Conservation (phyloP, 1,284 basidiomycete genomes). For the Phellinidium pouzarii region DNA sequence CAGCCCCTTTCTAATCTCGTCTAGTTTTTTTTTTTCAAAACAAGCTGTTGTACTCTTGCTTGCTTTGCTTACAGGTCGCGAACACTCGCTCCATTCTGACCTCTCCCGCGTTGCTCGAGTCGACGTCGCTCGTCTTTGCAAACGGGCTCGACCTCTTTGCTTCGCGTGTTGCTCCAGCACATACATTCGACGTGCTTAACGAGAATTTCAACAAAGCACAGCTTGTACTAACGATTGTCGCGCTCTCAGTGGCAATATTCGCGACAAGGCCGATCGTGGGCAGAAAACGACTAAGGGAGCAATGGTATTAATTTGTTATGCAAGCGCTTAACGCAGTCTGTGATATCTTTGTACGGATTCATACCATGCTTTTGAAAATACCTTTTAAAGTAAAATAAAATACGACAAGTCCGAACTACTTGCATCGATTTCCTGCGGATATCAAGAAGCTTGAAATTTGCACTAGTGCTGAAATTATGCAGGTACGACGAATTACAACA, state of each 20-base stretch:
- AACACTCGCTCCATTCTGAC: slow-evolving; percentile 62
- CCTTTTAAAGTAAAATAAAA: too few species aligned
- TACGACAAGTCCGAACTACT: too few species aligned
- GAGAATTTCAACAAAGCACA: slow-evolving; percentile 93
- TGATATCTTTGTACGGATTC: too few species aligned
- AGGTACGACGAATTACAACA: too few species aligned
- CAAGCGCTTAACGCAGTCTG: neutral
- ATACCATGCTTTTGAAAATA: too few species aligned
- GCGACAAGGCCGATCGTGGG: slow-evolving; percentile 72
- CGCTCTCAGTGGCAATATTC: slow-evolving; percentile 65
- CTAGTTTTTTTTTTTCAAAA: slow-evolving; percentile 6
- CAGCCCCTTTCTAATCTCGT: slow-evolving; percentile 15
- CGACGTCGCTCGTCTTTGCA: slow-evolving; percentile 83
- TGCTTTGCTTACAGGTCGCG: slow-evolving; percentile 47
- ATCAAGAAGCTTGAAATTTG: too few species aligned
- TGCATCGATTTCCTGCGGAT: too few species aligned
- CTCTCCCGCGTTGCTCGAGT: slow-evolving; percentile 83
- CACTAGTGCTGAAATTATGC: too few species aligned
- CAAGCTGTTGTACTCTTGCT: slow-evolving; percentile 1
- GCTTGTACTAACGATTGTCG: slow-evolving; percentile 77
- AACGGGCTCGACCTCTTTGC: slow-evolving; percentile 86
- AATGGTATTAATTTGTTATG: slow-evolving; percentile 46
- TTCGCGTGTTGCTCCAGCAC: slow-evolving; percentile 78
- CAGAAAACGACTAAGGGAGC: slow-evolving; percentile 55
- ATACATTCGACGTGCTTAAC: slow-evolving; percentile 90